Conservation (phyloP, 2,329 filamentous ascomycete genomes). For the Pseudogymnoascus sp. region DNA sequence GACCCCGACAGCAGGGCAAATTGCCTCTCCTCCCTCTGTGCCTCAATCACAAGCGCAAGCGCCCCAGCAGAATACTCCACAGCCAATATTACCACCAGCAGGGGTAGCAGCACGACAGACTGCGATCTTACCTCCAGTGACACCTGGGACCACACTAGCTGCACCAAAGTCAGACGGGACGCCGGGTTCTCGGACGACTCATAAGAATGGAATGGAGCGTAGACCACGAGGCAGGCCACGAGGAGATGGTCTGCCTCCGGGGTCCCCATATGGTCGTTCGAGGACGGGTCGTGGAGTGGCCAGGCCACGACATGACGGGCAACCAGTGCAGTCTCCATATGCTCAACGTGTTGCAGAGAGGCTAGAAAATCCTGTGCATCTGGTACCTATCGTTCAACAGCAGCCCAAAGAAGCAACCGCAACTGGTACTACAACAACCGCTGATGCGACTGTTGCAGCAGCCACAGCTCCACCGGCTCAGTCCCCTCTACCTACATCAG, state of each 20-base stretch:
- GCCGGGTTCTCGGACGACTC: not conserved
- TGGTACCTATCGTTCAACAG: not conserved
- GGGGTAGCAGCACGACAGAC: not conserved
- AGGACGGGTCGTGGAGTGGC: not conserved
- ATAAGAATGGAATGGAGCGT: not conserved
- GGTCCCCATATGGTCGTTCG: not conserved
- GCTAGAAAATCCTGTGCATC: not conserved
- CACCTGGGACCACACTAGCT: not conserved
- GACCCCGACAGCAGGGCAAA: not conserved
- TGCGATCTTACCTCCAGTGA: not conserved
- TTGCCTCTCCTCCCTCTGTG: not conserved
- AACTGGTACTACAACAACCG: not conserved
- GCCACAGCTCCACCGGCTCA: not conserved
- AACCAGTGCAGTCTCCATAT: not conserved
- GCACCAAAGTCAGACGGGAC: not conserved
- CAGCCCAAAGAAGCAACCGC: not conserved
- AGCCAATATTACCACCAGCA: not conserved
- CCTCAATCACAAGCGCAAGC: not conserved
- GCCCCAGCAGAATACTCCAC: not conserved
- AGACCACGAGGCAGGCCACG: not conserved
- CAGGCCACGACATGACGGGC: not conserved
- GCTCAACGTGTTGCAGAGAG: not conserved
- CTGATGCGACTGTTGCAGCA: not conserved
- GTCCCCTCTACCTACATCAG: not conserved
- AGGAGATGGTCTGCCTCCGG: not conserved